Evolutionary conservation across 352 stramenopile species (phyloP), one percentile per base, ranked within the genome.

Genomic region (Phytophthora chlamydospora): DNA sequence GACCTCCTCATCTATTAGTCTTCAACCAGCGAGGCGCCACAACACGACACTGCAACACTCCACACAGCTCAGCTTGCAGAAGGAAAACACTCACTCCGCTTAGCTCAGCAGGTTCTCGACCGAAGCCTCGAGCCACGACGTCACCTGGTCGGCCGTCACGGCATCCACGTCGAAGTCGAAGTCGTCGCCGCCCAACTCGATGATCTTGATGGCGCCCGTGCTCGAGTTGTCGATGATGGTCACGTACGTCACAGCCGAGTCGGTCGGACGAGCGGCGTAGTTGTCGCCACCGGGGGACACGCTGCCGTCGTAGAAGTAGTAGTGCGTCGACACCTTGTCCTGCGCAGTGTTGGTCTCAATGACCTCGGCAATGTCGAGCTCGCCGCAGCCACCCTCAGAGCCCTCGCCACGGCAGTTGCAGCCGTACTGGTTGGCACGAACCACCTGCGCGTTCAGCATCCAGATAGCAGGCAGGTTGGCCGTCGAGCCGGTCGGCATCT

Each of bases 371-470:
- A 89, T 77, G 50, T 89, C 82, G 16, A 91, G 74, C 39, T 92
- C 83, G 48, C 83, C 83, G 44, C 83, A 92, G 58, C 80, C 83
- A 41, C 83, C 83, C 12, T 71, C 65, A 3, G 62, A 55, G 0
- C 78, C 78, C 9, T 67, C 74, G 43, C 78, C 75, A 44, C 83
- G 83, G 73, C 83, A 92, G 65, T 90, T 91, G 75, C 83, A 90
- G 38, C 73, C 68, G 60, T 91, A 91, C 67, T 91, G 83, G 64
- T 74, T 80, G 5, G 76, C 73, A 42, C 76, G 80, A 1, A 92
- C 46, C 11, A 89, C 73, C 70, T 90, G 83, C 12, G 80, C 78
- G 60, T 90, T 90, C 14, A 91, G 73, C 69, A 90, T 85, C 83
- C 83, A 91, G 55, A 91, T 88, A 8, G 78, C 83, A 8, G 80